These are phyloP conservation scores for Biscogniauxia marginata DNA, from an alignment of 2,329 filamentous ascomycete genomes.

Conservation along the genomic window DNA sequence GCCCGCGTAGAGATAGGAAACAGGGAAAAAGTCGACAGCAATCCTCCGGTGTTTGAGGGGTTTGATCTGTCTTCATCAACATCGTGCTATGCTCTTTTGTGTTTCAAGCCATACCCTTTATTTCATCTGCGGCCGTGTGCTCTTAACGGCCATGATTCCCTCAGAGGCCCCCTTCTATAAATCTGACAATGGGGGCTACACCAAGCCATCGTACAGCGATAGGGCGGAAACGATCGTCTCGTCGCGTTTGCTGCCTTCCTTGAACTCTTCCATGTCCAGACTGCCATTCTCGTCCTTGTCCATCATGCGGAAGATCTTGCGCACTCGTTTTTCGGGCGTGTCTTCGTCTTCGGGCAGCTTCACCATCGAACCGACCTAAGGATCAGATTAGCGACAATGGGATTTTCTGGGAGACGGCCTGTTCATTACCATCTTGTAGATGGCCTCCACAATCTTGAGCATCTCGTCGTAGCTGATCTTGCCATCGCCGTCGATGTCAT, in stretches of 20 bases:
- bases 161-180: background rate
- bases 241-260: slow-evolving; percentile 97
- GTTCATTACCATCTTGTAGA: slow-evolving; percentile 94
- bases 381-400: slow-evolving; percentile 6
- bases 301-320: slow-evolving; percentile 99
- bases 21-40: background rate
- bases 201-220: slow-evolving; percentile 92
- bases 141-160: background rate
- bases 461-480: slow-evolving; percentile 99
- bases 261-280: slow-evolving; percentile 96
- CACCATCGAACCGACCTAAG: slow-evolving; percentile 95
- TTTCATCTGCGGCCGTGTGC: background rate
- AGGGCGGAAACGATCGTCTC: slow-evolving; percentile 98
- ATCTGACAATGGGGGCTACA: slow-evolving; percentile 47
- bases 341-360: slow-evolving; percentile 98
- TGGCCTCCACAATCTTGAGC: slow-evolving; percentile 97
- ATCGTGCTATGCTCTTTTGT: background rate
- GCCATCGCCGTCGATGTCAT: slow-evolving; percentile 97
- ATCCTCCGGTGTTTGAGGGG: background rate
- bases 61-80: background rate
- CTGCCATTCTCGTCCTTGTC: slow-evolving; percentile 99
- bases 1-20: slow-evolving; percentile 5
- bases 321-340: slow-evolving; percentile 95
- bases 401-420: background rate
- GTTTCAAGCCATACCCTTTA: background rate